Base-by-base conservation (phyloP, 352 stramenopile genomes). In the Phytophthora boehmeriae region DNA sequence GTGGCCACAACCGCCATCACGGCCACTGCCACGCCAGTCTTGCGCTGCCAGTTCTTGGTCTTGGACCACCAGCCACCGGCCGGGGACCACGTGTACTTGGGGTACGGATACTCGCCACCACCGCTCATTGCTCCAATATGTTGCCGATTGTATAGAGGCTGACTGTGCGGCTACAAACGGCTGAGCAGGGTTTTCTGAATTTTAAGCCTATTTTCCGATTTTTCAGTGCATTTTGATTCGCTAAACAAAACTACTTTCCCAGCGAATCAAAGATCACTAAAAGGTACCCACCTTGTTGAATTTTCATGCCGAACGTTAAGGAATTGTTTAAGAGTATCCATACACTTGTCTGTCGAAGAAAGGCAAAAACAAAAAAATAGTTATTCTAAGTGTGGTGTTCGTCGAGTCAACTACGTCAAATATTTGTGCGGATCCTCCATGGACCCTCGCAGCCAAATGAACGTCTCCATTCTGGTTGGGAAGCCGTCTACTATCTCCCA, bases 71-170 rank as follows among this genome's bases (percentile, higher is more conserved):
- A 95, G 73, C 86, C 86, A 53, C 86, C 86, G 34, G 86, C 82
- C 5, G 86, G 86, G 56, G 86, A 93, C 86, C 86, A 95, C 71
- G 81, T 92, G 78, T 89, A 83, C 81, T 92, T 92, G 43, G 86
- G 86, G 68, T 92, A 92, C 66, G 84, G 86, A 78, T 88, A 95
- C 72, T 92, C 86, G 69, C 83, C 78, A 32, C 85, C 78, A 58
- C 81, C 86, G 66, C 86, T 84, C 86, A 95, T 94, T 53, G 36
- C 59, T 62, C 35, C 28, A 28, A 43, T 35, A n/a, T 43, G 32
- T 44, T 55, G 48, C 48, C 17, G 42, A 44, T 47, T 38, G 41
- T 69, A 41, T 28, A 59, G n/a, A 45, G 35, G 25, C 34, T 45
- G 62, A 68, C 52, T 73, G 53, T 60, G 50, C 54, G 62, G 56